phyloP scores from a whole-genome alignment of 768 basidiomycete species.

The Chiua virens region DNA sequence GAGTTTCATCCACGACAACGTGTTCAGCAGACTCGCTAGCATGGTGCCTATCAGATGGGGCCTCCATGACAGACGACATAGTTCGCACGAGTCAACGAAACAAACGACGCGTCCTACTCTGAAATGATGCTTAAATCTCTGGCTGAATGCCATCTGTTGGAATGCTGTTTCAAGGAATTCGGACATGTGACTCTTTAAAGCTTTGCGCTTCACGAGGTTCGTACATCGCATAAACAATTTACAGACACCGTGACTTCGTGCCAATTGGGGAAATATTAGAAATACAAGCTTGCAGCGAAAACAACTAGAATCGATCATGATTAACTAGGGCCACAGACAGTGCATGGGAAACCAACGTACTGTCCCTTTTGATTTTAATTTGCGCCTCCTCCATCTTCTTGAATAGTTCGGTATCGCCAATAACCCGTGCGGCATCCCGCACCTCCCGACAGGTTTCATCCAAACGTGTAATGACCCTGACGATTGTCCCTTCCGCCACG shows the following conservation, averaged over 20 bases:
- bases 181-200: constrained; percentile 15
- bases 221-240: background rate
- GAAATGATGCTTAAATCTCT: constrained; percentile 15
- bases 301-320: constrained; percentile 51
- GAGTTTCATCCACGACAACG: background rate
- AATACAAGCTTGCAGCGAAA: constrained; percentile 86
- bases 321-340: constrained; percentile 1
- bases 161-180: constrained; percentile 14
- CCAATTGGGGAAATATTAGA: constrained; percentile 40
- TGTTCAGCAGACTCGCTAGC: constrained; percentile 2
- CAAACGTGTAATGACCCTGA: constrained; percentile 90
- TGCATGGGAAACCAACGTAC: constrained; percentile 53
- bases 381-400: constrained; percentile 98
- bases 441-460: constrained; percentile 98
- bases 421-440: constrained; percentile 93
- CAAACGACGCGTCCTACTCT: background rate
- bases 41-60: background rate
- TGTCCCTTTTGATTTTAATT: constrained; percentile 91
- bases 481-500: constrained; percentile 95
- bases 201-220: background rate
- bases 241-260: background rate
- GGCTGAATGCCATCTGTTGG: constrained; percentile 10
- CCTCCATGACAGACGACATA: constrained; percentile 12
- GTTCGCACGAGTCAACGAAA: constrained; percentile 2
- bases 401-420: constrained; percentile 94